Base-by-base conservation (phyloP, 2,329 filamentous ascomycete species). In the Xylaria sp. region DNA sequence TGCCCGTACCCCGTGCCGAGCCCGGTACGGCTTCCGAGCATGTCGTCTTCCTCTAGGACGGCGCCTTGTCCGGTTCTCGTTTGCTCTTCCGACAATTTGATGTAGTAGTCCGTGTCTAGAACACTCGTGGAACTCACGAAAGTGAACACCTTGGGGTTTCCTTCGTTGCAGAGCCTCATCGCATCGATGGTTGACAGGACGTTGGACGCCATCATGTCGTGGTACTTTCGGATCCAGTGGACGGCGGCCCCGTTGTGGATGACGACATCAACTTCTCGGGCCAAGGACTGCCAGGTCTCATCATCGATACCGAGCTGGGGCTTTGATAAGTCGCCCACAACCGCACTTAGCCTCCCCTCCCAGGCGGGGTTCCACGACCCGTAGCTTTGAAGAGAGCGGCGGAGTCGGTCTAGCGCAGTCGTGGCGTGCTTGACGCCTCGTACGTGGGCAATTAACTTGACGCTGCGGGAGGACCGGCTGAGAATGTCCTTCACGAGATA, bases 1-100 rank as follows among this genome's bases (percentile, higher is more conserved):
- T 97, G 92, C 2, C 93, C 92, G 66, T 97, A 97, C 4, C 93
- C 92, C 1, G 90, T 96, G 38, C 85, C 86, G 1, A 97, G 84
- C 26, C 90, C 90, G 48, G 78, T 85, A 38, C 85, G 81, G 66
- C 90, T 92, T 48, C 92, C 91, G 62, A 84, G 77, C 57, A 97
- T 79, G 61, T 93, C 86, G 68, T 97, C 92, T 0, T 79, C 79
- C 71, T 97, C 93, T 18, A 80, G 77, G 16, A 96, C 81, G 11
- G 84, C 84, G 18, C 77, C 78, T 7, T 83, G 84, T 8, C 89
- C 88, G 26, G 81, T 80, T 9, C 78, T 78, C 26, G 83, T 74
- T 51, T 79, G 80, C 49, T 83, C 76, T 24, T 34, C 4, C 4
- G 29, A 34, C 8, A 34, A 13, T 7, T 34, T 34, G 29, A 34